Conservation (phyloP, 371 early-diverging fungal species). For the Paraphysoderma sedebokerense region DNA sequence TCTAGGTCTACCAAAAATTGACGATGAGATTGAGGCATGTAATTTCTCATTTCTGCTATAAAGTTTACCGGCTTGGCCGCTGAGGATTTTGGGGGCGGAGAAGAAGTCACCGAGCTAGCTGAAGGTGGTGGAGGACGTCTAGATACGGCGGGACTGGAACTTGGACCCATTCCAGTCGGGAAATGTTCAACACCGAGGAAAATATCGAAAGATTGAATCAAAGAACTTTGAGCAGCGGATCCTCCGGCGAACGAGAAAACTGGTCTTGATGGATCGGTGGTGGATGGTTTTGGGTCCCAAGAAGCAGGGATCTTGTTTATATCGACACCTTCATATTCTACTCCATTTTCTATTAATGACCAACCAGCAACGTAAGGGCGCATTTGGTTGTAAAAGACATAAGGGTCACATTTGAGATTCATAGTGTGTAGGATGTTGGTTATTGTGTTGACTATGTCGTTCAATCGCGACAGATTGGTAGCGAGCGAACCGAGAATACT, state of each 20-base stretch:
- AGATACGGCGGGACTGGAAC: slow-evolving; percentile 12
- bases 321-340: slow-evolving; percentile 82
- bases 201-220: slow-evolving; percentile 83
- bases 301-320: slow-evolving; percentile 52
- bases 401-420: slow-evolving; percentile 87
- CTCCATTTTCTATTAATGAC: slow-evolving; percentile 76
- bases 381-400: slow-evolving; percentile 86
- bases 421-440: slow-evolving; percentile 53
- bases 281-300: slow-evolving; percentile 24
- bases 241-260: slow-evolving; percentile 62
- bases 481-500: neutral
- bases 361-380: slow-evolving; percentile 85
- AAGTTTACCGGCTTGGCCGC: too few species aligned
- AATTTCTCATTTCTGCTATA: slow-evolving; percentile 86
- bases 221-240: slow-evolving; percentile 84
- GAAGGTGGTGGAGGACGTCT: slow-evolving; percentile 4
- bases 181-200: slow-evolving; percentile 80
- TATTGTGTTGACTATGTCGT: slow-evolving; percentile 40
- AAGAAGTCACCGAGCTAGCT: slow-evolving; percentile 23
- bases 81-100: too few species aligned
- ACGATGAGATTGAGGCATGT: slow-evolving; percentile 80
- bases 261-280: slow-evolving; percentile 1
- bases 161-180: slow-evolving; percentile 41
- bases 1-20: slow-evolving; percentile 66
- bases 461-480: neutral